Base-by-base conservation (phyloP, 495 filamentous ascomycete species). In the Hamigera avellanea region DNA sequence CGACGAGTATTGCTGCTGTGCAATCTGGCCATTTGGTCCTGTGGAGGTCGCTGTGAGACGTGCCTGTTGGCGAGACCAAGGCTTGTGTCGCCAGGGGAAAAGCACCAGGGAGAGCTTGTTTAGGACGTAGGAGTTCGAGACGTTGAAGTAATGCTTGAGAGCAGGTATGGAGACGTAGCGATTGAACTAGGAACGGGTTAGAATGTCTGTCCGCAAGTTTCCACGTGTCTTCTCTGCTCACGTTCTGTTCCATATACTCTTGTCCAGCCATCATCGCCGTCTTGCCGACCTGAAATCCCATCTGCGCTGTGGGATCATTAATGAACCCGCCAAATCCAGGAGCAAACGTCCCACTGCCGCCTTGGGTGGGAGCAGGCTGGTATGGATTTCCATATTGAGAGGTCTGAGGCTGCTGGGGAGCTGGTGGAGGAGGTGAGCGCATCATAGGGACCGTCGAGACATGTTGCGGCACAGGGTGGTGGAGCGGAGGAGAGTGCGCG, bases 381-480 rank as follows among this genome's bases (percentile, higher is more conserved):
- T 91, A 83, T 7, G 82, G 81, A 50, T 83, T 89, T 36, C 83
- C 85, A 70, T 93, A 68, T 29, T 61, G 56, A 33, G 76, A 67
- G 43, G 74, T 72, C 34, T 75, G 72, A 36, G 81, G 76, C 31
- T 81, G 77, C 56, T 86, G 86, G 23, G 83, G 71, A 37, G 68
- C 66, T 1, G 83, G 89, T 29, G 86, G 91, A 21, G 91, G 91
- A 25, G 91, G 91, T 36, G 91, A 96, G 65, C 93, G 81, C 61
- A 99, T 81, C 65, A 95, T 88, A n/a, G 91, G 91, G 33, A 99
- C 93, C 33, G 88, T 93, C 46, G 93, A 95, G 38, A 96, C 88
- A 72, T 96, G 93, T 53, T 96, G 93, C 31, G 93, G 93, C 31
- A 96, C 88, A 18, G 91, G 91, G 59, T 99, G 91, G 63, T 99